phyloP scores from a whole-genome alignment of 2,329 filamentous ascomycete genomes.

The Tolypocladium amazonense region DNA sequence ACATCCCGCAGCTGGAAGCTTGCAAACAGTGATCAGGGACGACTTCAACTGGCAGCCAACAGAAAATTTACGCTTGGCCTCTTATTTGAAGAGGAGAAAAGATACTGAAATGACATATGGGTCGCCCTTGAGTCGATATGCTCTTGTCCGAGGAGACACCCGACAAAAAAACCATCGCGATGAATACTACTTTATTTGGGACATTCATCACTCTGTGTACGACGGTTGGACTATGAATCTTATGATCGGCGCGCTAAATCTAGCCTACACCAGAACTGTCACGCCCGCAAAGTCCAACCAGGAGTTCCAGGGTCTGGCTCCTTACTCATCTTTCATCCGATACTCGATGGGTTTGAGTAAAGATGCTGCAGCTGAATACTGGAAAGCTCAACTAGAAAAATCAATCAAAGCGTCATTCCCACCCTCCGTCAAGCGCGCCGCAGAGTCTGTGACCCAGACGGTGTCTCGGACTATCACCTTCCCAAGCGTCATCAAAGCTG shows the following conservation, averaged over 20 bases:
- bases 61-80: neutral
- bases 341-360: neutral
- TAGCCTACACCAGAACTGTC: neutral
- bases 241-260: neutral
- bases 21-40: neutral
- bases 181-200: neutral
- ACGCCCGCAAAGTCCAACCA: no score
- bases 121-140: neutral
- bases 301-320: neutral
- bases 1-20: neutral
- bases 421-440: neutral
- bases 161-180: neutral
- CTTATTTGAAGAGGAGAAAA: neutral
- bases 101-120: neutral
- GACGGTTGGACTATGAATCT: neutral
- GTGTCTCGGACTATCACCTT: neutral
- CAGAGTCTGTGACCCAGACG: neutral
- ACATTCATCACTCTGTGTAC: neutral
- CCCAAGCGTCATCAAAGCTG: neutral
- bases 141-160: neutral
- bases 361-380: neutral
- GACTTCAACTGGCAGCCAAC: neutral
- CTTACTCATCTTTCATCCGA: neutral
- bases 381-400: neutral
- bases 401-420: conserved; percentile 1